Base-by-base conservation (phyloP, 495 filamentous ascomycete genomes). In the Aspergillus olivimuriae region DNA sequence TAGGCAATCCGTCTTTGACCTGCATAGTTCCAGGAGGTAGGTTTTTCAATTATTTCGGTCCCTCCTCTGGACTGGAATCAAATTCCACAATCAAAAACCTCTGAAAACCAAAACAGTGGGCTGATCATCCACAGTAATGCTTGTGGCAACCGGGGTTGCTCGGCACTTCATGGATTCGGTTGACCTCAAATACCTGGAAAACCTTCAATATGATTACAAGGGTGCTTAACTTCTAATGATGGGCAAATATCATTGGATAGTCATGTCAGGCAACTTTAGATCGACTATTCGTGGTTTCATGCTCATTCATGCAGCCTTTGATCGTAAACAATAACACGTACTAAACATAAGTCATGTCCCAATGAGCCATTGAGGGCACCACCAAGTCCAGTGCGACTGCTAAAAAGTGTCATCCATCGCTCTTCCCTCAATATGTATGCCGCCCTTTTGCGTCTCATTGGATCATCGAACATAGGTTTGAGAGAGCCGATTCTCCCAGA, bases 171-270 rank as follows among this genome's bases (percentile, higher is more conserved):
- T 77, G 61, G 53, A 59, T 15, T 68, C 69, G 23, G 69, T 75
- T 40, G 69, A 75, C 43, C 42, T 75, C 6, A 53, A 60, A 8
- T 43, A 61, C 19, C 62, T 77, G 18, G 70, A 76, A 44, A 53
- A 62, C 36, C 60, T 77, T 15, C 67, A 62, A 41, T 77, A 77
- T 47, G 59, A 55, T 37, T 75, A 75, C 47, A 77, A 76, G 54
- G 74, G 74, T 31, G 74, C 23, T 4, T 44, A 35, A 5, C n/a
- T n/a, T n/a, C n/a, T n/a, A n/a, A n/a, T n/a, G n/a, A n/a, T n/a
- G n/a, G n/a, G n/a, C n/a, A n/a, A n/a, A n/a, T n/a, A n/a, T n/a
- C n/a, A n/a, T n/a, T n/a, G n/a, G n/a, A n/a, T n/a, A n/a, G n/a
- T n/a, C n/a, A n/a, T n/a, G n/a, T n/a, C n/a, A n/a, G n/a, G n/a